Conservation (phyloP, 176 grass and related monocot genomes). For the Carex pumila region DNA sequence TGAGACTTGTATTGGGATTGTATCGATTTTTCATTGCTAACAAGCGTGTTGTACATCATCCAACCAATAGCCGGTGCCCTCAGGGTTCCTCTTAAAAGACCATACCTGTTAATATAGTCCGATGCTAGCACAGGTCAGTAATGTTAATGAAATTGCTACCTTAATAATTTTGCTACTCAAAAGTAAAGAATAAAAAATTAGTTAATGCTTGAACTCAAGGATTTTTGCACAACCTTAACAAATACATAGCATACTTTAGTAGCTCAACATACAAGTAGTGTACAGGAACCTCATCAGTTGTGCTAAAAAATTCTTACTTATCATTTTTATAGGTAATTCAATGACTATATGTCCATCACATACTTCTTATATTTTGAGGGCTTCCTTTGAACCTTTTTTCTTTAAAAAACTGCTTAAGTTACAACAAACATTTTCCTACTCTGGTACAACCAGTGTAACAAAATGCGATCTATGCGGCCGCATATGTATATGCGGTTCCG, state of each 20-base stretch:
- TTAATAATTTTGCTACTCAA: conserved; percentile 14
- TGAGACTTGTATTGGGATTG: conserved; percentile 94
- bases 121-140: not conserved
- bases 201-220: not conserved
- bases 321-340: not conserved
- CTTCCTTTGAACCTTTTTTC: not conserved
- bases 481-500: too few relatives aligned
- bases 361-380: not conserved
- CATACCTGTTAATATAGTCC: conserved; percentile 42
- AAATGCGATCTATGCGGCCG: too few relatives aligned
- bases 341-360: not conserved
- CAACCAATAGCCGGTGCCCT: conserved; percentile 68
- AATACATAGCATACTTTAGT: not conserved
- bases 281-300: not conserved
- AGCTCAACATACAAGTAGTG: not conserved
- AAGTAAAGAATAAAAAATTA: conserved; percentile 7
- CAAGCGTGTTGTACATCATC: conserved; percentile 96
- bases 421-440: not conserved
- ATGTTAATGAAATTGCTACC: not conserved
- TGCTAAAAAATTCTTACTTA: not conserved
- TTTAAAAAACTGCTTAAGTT: not conserved
- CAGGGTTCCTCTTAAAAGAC: conserved; percentile 68
- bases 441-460: too few relatives aligned
- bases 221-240: not conserved
- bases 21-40: conserved; percentile 94